A percentile compares a stretch with the other conserved stretches of the same genome.
phyloP scores from a whole-genome alignment of 345 rosid species.

The Cochlearia excelsa region DNA sequence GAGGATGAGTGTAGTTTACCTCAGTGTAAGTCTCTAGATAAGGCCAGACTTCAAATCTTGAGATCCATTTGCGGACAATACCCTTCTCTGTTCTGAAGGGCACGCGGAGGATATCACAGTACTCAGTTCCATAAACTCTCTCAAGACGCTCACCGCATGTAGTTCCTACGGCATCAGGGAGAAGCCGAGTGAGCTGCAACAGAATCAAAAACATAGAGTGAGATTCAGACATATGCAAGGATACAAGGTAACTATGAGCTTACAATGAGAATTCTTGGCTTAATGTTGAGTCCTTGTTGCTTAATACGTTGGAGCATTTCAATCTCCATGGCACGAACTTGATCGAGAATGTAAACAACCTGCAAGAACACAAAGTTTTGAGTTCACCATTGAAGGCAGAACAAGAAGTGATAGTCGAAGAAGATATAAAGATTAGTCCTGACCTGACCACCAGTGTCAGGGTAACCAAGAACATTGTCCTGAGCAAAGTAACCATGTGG shows the following conservation, averaged over 20 bases:
- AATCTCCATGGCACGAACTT: constrained; percentile 83
- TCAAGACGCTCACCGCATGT: constrained; percentile 90
- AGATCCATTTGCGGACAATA: constrained; percentile 78
- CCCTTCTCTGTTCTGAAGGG: constrained; percentile 76
- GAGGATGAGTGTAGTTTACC: constrained; percentile 35
- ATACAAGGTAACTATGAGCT: constrained; percentile 21
- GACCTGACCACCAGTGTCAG: constrained; percentile 96
- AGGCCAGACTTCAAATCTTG: constrained; percentile 92
- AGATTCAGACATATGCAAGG: constrained; percentile 5
- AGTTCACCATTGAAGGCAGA: background rate
- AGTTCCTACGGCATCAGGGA: constrained; percentile 83
- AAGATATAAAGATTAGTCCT: background rate
- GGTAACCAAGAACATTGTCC: constrained; percentile 89
- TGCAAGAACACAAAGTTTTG: constrained; percentile 15
- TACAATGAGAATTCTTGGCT: constrained; percentile 83
- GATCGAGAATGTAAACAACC: constrained; percentile 94
- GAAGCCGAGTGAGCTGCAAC: constrained; percentile 65
- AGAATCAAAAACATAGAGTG: background rate
- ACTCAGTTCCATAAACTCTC: constrained; percentile 68
- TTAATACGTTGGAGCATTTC: constrained; percentile 81
- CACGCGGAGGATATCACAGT: constrained; percentile 77
- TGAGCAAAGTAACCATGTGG: constrained; percentile 97
- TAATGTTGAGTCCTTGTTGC: constrained; percentile 78
- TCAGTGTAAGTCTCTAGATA: constrained; percentile 80
- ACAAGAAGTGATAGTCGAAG: background rate